A percentile compares a stretch with the other conserved stretches of the same genome.
Conservation (phyloP, 805 yeast species). For the Candida koratica region DNA sequence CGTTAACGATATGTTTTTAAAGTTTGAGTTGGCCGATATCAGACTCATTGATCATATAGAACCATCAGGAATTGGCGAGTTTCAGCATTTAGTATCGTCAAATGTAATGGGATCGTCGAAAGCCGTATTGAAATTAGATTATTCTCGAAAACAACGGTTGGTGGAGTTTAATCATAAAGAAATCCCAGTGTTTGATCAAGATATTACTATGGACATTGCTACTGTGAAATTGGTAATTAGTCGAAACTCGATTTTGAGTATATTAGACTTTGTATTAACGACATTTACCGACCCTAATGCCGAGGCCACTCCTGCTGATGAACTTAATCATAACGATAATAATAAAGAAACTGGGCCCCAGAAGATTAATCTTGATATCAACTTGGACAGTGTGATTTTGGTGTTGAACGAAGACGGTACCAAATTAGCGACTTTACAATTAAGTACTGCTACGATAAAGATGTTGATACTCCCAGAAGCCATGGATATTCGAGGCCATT, state of each 20-base stretch:
- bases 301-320: slow-evolving; percentile 59
- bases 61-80: slow-evolving; percentile 54
- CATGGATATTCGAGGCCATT: slow-evolving; percentile 62
- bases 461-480: slow-evolving; percentile 71
- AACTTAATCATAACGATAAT: slow-evolving; percentile 56
- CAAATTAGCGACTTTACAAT: slow-evolving; percentile 71
- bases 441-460: slow-evolving; percentile 68
- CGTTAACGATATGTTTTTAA: slow-evolving; percentile 58
- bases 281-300: slow-evolving; percentile 86
- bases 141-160: slow-evolving; percentile 55
- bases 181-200: slow-evolving; percentile 75
- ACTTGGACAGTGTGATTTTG: slow-evolving; percentile 67
- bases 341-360: slow-evolving; percentile 62
- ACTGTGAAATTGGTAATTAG: slow-evolving; percentile 73
- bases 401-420: slow-evolving; percentile 80
- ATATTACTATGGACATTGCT: slow-evolving; percentile 66
- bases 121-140: slow-evolving; percentile 56
- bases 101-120: slow-evolving; percentile 35
- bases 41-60: slow-evolving; percentile 74
- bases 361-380: slow-evolving; percentile 64
- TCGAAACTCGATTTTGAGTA: slow-evolving; percentile 70
- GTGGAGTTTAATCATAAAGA: slow-evolving; percentile 50
- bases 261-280: slow-evolving; percentile 75
- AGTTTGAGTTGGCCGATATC: slow-evolving; percentile 60
- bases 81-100: slow-evolving; percentile 68